Percentiles rank a stretch among this genome's conserved stretches.
These are phyloP conservation scores for Talinum fruticosum DNA, from an alignment of 148 eudicot genomes.

Conservation along the genomic window DNA sequence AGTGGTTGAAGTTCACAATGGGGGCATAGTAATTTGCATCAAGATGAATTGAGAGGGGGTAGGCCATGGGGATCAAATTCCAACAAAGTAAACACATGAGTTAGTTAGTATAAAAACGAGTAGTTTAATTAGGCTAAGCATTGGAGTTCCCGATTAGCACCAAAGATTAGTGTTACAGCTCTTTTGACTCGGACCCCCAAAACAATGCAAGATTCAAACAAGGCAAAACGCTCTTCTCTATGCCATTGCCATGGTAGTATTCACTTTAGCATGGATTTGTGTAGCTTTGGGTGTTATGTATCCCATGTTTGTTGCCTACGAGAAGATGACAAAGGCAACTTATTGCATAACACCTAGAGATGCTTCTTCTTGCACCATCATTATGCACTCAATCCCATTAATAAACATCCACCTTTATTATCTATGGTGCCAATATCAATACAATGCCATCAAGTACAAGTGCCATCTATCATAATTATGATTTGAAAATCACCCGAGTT, in stretches of 20 bases:
- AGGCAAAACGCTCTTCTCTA: background rate
- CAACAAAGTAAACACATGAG: background rate
- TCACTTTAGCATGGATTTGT: background rate
- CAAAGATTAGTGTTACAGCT: conserved; percentile 6
- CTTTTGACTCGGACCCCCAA: conserved; percentile 1
- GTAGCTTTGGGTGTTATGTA: conserved; percentile 5
- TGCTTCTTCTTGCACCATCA: conserved; percentile 18
- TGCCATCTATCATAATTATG: too few species aligned
- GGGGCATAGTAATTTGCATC: conserved; percentile 15
- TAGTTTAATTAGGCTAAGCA: conserved; percentile 5
- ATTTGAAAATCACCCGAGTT: too few species aligned
- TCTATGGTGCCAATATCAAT: too few species aligned
- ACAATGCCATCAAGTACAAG: too few species aligned
- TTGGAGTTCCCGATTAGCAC: conserved; percentile 1
- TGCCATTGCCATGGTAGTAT: background rate
- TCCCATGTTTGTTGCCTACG: conserved; percentile 6
- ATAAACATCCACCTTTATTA: too few species aligned
- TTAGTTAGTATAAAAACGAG: conserved; percentile 10
- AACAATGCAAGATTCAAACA: conserved; percentile 6
- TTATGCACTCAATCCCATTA: background rate
- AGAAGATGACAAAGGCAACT: conserved; percentile 14
- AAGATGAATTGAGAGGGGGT: background rate
- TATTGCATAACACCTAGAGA: conserved; percentile 25
- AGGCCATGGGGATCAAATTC: conserved; percentile 19
- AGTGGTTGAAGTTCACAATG: conserved; percentile 11